Conservation (phyloP, 2,329 filamentous ascomycete genomes). For the Botryotinia globosa region DNA sequence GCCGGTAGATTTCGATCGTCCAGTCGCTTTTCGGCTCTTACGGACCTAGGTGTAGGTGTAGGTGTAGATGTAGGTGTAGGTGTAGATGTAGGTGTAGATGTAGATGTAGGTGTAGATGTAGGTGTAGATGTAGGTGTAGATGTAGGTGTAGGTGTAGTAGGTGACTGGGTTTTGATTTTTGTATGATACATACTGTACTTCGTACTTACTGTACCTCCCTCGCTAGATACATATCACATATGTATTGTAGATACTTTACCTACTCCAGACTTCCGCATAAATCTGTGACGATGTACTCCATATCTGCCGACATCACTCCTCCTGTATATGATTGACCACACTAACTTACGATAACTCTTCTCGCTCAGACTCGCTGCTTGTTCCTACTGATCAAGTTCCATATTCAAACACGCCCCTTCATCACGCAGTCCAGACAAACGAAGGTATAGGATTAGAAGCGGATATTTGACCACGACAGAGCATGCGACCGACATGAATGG, state of each 20-base stretch:
- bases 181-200: background rate
- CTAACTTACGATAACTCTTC: background rate
- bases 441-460: background rate
- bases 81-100: no score
- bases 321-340: background rate
- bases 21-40: slow-evolving; percentile 14
- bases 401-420: slow-evolving; percentile 2
- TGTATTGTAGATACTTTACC: slow-evolving; percentile 9
- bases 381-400: slow-evolving; percentile 1
- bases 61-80: background rate
- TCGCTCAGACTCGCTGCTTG: background rate
- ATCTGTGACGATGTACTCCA: slow-evolving; percentile 5
- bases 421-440: slow-evolving; percentile 1
- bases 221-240: slow-evolving; percentile 1
- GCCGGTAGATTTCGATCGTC: slow-evolving; percentile 12
- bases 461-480: slow-evolving; percentile 15
- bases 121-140: background rate
- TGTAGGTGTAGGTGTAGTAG: no score
- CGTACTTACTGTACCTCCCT: no score
- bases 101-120: background rate
- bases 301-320: slow-evolving; percentile 4
- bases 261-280: slow-evolving; percentile 5
- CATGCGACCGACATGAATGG: slow-evolving; percentile 6
- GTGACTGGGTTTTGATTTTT: background rate
- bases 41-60: background rate